Percentiles rank a stretch among this genome's conserved stretches.
phyloP scores from a whole-genome alignment of 495 filamentous ascomycete species.

The Corynascus novoguineensis region DNA sequence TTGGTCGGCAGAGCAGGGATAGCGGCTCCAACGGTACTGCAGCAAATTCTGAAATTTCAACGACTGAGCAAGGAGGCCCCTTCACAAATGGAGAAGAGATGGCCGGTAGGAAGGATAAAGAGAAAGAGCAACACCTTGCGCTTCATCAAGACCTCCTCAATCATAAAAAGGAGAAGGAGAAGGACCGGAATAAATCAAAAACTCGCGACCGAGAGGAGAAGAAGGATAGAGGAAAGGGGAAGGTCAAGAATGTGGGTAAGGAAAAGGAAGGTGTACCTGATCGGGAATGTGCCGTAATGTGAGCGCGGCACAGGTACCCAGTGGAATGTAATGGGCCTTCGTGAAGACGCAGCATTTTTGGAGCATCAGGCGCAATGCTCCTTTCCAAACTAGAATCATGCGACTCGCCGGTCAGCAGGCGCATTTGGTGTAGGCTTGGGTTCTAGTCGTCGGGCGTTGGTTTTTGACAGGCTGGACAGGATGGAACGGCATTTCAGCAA shows the following conservation, averaged over 20 bases:
- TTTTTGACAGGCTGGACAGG: background rate
- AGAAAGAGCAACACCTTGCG: slow-evolving; percentile 30
- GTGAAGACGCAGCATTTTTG: too few relatives aligned
- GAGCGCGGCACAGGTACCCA: slow-evolving; percentile 1
- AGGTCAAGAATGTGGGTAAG: slow-evolving; percentile 28
- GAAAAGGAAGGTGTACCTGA: slow-evolving; percentile 48
- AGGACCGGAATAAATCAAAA: slow-evolving; percentile 44
- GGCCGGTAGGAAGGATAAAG: background rate
- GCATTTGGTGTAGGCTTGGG: background rate
- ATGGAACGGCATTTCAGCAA: background rate
- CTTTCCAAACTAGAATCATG: background rate
- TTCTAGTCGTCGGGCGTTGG: background rate
- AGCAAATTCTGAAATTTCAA: slow-evolving; percentile 20
- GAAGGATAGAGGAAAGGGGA: slow-evolving; percentile 34
- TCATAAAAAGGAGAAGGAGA: slow-evolving; percentile 35
- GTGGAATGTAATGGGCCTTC: background rate
- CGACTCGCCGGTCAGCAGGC: background rate
- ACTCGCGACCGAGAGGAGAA: slow-evolving; percentile 32
- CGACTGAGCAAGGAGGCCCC: slow-evolving; percentile 32
- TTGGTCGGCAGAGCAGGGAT: slow-evolving; percentile 48
- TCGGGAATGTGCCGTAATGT: slow-evolving; percentile 59
- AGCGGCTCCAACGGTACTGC: slow-evolving; percentile 35
- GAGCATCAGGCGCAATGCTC: too few relatives aligned
- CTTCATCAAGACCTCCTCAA: slow-evolving; percentile 23
- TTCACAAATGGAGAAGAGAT: slow-evolving; percentile 32